Evolutionary conservation across 1,284 basidiomycete species (phyloP).

Genomic region (Stygiomarasmius scandens): DNA sequence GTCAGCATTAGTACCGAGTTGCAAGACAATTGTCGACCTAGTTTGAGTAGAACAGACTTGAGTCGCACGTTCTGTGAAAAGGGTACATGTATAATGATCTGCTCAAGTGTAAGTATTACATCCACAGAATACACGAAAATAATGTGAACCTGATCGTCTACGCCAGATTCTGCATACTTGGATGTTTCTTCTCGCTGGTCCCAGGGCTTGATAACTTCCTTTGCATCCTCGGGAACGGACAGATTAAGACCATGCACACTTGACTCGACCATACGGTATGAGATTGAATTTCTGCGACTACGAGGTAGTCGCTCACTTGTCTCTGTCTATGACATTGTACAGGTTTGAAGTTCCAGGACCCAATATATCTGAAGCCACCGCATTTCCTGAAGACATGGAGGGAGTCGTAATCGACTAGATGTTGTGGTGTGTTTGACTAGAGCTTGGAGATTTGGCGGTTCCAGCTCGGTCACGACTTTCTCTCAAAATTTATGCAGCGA

Average conservation of each 20-base stretch:
- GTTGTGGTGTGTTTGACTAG: not conserved
- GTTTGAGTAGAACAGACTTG: conserved; percentile 70
- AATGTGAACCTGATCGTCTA: conserved; percentile 72
- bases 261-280: conserved; percentile 29
- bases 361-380: conserved; percentile 13
- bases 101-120: not conserved
- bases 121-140: not conserved
- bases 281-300: not conserved
- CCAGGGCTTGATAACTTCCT: conserved; percentile 78
- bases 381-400: conserved; percentile 3
- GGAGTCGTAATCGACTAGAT: not conserved
- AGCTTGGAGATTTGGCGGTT: not conserved
- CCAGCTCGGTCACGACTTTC: not conserved
- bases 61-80: conserved; percentile 79
- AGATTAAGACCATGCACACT: conserved; percentile 82
- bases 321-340: conserved; percentile 65
- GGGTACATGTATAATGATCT: conserved; percentile 81
- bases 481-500: conserved; percentile 17
- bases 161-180: conserved; percentile 69
- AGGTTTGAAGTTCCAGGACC: conserved; percentile 57
- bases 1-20: conserved; percentile 17
- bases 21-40: conserved; percentile 49
- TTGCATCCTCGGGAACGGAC: conserved; percentile 74
- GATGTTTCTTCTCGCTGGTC: conserved; percentile 70
- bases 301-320: conserved; percentile 55